phyloP scores from a whole-genome alignment of 1,284 basidiomycete species.

The Trametes versicolor region DNA sequence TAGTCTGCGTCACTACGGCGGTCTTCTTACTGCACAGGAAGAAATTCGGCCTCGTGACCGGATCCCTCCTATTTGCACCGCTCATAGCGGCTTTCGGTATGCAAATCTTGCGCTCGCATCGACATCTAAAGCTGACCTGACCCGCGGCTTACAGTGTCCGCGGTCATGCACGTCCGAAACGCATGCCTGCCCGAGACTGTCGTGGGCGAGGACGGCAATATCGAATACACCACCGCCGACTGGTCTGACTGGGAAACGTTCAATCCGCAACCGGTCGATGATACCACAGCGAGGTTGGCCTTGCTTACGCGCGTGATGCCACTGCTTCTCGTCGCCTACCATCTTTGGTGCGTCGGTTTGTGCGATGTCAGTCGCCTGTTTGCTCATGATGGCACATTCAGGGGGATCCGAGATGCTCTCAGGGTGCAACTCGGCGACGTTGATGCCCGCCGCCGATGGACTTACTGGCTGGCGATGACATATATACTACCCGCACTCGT shows the following conservation, averaged over 20 bases:
- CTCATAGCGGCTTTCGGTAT: neutral
- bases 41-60: neutral
- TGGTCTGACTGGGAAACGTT: neutral
- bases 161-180: neutral
- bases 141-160: neutral
- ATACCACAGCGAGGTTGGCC: neutral
- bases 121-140: too few relatives aligned
- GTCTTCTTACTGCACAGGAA: neutral
- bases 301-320: neutral
- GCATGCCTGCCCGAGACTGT: neutral
- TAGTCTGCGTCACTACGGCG: neutral
- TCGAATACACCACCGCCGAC: neutral
- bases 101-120: neutral
- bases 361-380: too few relatives aligned
- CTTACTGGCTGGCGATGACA: neutral
- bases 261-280: neutral
- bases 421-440: neutral
- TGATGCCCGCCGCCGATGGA: neutral
- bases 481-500: neutral
- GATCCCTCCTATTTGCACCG: neutral
- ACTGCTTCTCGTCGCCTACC: neutral
- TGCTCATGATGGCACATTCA: neutral
- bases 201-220: too few relatives aligned
- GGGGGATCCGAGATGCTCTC: neutral
- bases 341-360: conserved; percentile 2